Evolutionary conservation across 176 grass and related monocot genomes (phyloP).

Genomic region (Pontederia crassipes): DNA sequence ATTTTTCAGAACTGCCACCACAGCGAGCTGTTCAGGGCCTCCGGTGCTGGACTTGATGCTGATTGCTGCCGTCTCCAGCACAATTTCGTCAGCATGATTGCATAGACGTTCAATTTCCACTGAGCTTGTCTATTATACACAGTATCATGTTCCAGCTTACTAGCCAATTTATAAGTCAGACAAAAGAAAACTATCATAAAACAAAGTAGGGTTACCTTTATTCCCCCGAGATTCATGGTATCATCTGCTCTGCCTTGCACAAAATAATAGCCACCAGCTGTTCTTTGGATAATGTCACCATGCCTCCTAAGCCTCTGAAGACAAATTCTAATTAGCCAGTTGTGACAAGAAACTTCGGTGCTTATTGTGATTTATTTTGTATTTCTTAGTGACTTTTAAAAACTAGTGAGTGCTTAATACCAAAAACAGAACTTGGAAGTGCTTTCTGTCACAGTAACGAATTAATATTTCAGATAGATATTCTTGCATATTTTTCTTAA

Average conservation of each 20-base stretch:
- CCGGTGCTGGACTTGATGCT: slow-evolving; percentile 47
- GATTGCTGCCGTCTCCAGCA: slow-evolving; percentile 82
- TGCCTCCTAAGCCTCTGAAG: slow-evolving; percentile 74
- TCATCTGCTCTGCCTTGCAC: slow-evolving; percentile 88
- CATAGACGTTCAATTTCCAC: slow-evolving; percentile 88
- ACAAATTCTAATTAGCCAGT: neutral
- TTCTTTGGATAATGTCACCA: slow-evolving; percentile 91
- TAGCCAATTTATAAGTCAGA: no score
- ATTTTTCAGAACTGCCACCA: slow-evolving; percentile 69
- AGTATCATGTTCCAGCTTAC: neutral
- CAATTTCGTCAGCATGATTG: slow-evolving; percentile 56
- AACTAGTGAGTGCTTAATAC: no score
- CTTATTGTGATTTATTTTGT: no score
- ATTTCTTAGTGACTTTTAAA: no score
- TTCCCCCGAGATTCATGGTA: slow-evolving; percentile 98
- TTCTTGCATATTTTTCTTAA: no score
- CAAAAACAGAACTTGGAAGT: no score
- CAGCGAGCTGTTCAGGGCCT: slow-evolving; percentile 72
- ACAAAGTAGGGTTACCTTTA: slow-evolving; percentile 44
- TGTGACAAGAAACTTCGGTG: neutral
- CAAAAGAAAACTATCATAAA: neutral
- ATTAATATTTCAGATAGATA: no score
- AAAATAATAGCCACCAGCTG: slow-evolving; percentile 73
- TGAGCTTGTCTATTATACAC: slow-evolving; percentile 59
- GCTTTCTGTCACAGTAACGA: no score